Evolutionary conservation across 495 filamentous ascomycete species (phyloP), one percentile per base, ranked within the genome.

Genomic region (Pseudevernia furfuracea): DNA sequence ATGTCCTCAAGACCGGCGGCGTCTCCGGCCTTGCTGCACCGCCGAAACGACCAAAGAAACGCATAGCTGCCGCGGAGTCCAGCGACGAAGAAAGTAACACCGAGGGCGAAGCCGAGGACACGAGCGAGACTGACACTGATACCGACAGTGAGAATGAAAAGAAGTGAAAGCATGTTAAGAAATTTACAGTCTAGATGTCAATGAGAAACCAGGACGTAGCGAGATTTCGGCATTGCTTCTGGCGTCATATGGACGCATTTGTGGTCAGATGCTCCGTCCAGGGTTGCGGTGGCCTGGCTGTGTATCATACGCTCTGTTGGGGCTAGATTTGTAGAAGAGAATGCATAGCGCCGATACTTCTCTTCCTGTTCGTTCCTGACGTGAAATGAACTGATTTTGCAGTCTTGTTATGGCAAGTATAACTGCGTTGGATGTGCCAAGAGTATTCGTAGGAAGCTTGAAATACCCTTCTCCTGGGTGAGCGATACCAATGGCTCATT

Each of bases 81-180:
- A 79, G 74, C 59, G 80, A 81, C 65, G 80, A 78, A 9, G 90
- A 96, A 74, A 96, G 92, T 71, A 91, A 93, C 71, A 96, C 91
- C 32, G 92, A 96, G 11, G 89, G 89, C 68, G 88, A 92, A 66
- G 87, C 82, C 39, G 85, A 85, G 53, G 84, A 88, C 76, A 87
- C 87, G 43, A 91, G 88, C 69, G 87, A 87, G 65, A 91, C 89
- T 38, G 83, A 91, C 71, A 91, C 89, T 17, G 90, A 94, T 71
- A 92, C 88, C 37, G 89, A 86, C 67, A 81, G 79, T 61, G 85
- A 92, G 69, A 78, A 79, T 48, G 85, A 87, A 68, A 80, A 77
- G 30, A 69, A 60, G 21, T 52, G 46, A 23, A 60, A 38, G 25
- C 12, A 39, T 0, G 34, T 15, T 23, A 4, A 23, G 38, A 36